Base-by-base conservation (phyloP, 441 rosid genomes). In the Euphorbia corollata region DNA sequence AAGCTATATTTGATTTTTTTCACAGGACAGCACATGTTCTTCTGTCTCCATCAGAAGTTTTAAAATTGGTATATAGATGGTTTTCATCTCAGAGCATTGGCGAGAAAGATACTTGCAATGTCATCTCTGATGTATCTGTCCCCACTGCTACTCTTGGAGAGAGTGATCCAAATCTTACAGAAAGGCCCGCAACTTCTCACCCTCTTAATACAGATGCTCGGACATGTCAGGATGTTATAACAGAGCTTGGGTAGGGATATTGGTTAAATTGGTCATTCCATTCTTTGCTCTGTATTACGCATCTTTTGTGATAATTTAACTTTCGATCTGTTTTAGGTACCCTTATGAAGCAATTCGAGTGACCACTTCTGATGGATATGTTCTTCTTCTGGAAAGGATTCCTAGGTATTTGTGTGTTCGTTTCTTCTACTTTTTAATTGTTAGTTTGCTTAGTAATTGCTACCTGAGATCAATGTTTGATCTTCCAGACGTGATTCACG, bases 291-390 rank as follows among this genome's bases (percentile, higher is more conserved):
- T 63, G 20, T 8, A 34, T 38, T 69, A 9, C 23, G 39, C 61
- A 15, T 70, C 27, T 47, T 71, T 19, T 57, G 32, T 38, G 53
- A 23, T 9, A 56, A 67, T 77, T 16, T 11, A 3, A 38, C 68
- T 36, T 65, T 34, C 65, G 54, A 45, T 66, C 69, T 73, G 34
- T 34, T 66, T 59, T 79, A 89, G 99, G 82, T 94, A 94, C 74
- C 99, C 97, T 55, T 94, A 87, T 54, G 99, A 94, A 85, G 98
- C 98, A 43, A 89, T 94, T 70, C 90, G 70, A 60, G 97, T 94
- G 67, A 77, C 83, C 67, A 94, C 99, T 50, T 79, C 86, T 59
- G 99, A 94, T 79, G 99, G 98, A 71, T 94, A 94, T 79, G 88
- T 91, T 73, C 89, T 94, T 64, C 91, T 91, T 60, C 70, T 94